Evolutionary conservation across 2,329 filamentous ascomycete species (phyloP).

Genomic region (Endocalyx cinctus): DNA sequence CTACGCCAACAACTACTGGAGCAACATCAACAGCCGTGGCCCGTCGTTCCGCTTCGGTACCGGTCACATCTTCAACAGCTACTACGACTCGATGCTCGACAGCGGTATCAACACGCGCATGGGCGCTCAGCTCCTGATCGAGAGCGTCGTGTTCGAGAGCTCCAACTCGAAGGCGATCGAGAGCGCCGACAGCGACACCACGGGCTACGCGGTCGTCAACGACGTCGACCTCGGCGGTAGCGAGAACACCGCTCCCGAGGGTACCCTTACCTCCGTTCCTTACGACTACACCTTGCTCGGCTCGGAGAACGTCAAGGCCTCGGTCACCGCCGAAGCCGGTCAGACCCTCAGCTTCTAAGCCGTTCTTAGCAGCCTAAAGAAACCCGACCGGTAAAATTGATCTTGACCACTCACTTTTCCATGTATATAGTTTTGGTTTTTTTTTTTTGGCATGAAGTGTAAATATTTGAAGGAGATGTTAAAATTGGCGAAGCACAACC

Average conservation of each 20-base stretch:
- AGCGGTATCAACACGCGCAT: constrained; percentile 45
- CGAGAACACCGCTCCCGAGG: constrained; percentile 42
- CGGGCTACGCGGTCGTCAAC: constrained; percentile 36
- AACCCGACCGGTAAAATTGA: too few species aligned
- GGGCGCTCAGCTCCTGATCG: constrained; percentile 45
- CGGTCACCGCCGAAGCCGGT: constrained; percentile 35
- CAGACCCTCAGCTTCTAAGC: constrained; percentile 23
- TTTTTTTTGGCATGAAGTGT: too few species aligned
- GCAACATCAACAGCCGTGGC: constrained; percentile 50
- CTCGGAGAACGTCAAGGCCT: constrained; percentile 38
- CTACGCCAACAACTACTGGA: constrained; percentile 70
- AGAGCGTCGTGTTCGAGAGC: constrained; percentile 35
- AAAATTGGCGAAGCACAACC: too few species aligned
- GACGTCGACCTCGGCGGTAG: constrained; percentile 41
- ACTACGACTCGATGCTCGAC: constrained; percentile 32
- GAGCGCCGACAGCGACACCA: constrained; percentile 33
- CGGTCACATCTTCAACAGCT: constrained; percentile 43
- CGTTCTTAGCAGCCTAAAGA: too few species aligned
- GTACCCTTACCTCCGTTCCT: constrained; percentile 46
- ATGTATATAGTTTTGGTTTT: too few species aligned
- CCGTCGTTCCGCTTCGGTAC: constrained; percentile 55
- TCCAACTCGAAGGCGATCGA: constrained; percentile 20
- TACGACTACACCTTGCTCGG: constrained; percentile 52
- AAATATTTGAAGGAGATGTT: too few species aligned
- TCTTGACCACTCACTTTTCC: too few species aligned